Base-by-base conservation (phyloP, 1,139 yeast genomes). In the Lodderomyces metapsilosis region DNA sequence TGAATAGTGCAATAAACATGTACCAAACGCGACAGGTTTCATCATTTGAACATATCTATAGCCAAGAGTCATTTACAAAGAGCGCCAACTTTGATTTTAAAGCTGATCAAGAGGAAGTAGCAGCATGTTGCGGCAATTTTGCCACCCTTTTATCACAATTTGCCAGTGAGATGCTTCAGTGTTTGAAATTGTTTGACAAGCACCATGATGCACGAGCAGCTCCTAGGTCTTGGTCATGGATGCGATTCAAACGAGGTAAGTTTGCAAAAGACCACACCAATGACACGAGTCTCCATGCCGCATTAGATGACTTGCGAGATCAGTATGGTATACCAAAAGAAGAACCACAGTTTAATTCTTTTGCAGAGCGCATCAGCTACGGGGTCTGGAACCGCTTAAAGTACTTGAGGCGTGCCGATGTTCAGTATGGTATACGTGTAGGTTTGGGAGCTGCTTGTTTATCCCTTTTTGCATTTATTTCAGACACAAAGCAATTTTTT, bases 51-150 rank as follows among this genome's bases (percentile, higher is more conserved):
- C 71, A 71, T 44, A 62, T 87, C 7, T 86, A 86, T 55, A 61
- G 68, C 6, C 88, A 82, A 50, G 77, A 74, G 3, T 64, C 79
- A 5, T 83, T 83, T 60, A 64, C 68, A 27, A 43, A 52, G 21
- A 47, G 51, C 20, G 53, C 70, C 0, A 70, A 67, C 34, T 54
- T 66, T 37, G 60, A 66, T n/a, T 68, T 71, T 38, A 72, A 75
- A 45, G 77, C 86, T 1, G 84, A 82, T 45, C 84, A 83, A 50
- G 95, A 87, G 58, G 92, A 84, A 49, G 84, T 85, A 4, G 86
- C 92, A 1, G 95, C 95, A 0, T 79, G 88, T 42, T 86, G 94
- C 64, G 94, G 92, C 2, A 85, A 87, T 54, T 87, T 86, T 56
- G 74, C 89, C 0, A 77, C 82, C 28, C 71, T 85, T 27, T 56